Conservation (phyloP, 2,329 filamentous ascomycete genomes). For the Didymella pinodella region DNA sequence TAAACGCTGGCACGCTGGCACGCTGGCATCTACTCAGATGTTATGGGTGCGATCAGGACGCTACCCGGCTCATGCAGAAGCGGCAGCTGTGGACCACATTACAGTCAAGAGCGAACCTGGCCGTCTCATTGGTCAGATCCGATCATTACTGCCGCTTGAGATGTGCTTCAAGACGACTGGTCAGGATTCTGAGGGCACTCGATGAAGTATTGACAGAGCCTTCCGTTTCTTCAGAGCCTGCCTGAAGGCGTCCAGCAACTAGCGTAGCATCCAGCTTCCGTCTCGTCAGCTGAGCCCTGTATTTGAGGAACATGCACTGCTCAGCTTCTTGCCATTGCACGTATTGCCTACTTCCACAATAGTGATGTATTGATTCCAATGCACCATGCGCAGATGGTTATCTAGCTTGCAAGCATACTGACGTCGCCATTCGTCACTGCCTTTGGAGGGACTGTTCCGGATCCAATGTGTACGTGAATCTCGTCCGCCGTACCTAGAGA, state of each 20-base stretch:
- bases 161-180: background rate
- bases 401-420: conserved; percentile 3
- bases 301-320: background rate
- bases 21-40: background rate
- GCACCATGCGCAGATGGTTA: background rate
- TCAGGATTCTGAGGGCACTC: too few species aligned
- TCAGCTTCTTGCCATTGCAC: background rate
- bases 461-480: background rate
- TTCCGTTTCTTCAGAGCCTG: background rate
- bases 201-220: background rate
- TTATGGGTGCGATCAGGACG: background rate
- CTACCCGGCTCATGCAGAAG: background rate
- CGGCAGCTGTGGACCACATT: conserved; percentile 1
- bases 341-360: background rate
- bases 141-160: background rate
- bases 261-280: background rate
- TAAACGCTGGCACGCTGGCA: background rate
- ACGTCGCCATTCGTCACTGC: background rate
- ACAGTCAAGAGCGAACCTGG: background rate
- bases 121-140: background rate
- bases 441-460: background rate
- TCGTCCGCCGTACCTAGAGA: background rate
- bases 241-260: background rate
- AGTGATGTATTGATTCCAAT: conserved; percentile 2
- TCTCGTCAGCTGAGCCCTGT: conserved; percentile 3